A percentile compares a stretch with the other conserved stretches of the same genome.
Conservation (phyloP, 1,139 yeast species). For the Trichomonascaceae sp. region DNA sequence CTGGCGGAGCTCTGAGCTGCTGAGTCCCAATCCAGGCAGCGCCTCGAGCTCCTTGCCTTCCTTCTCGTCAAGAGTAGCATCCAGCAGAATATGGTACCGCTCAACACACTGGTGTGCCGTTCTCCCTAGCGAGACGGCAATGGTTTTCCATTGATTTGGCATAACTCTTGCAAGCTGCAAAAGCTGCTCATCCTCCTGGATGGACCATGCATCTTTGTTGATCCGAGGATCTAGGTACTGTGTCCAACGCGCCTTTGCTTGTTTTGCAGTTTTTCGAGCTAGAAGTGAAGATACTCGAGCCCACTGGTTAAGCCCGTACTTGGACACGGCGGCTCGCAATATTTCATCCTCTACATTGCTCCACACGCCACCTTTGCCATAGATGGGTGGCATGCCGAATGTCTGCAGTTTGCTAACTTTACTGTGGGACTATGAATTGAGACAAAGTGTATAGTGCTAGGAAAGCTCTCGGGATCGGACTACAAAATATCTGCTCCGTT, state of each 20-base stretch:
- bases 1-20: conserved; percentile 16
- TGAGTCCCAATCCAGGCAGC: conserved; percentile 29
- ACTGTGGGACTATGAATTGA: no score
- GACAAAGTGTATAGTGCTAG: no score
- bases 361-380: conserved; percentile 86
- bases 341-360: conserved; percentile 85
- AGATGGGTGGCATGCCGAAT: conserved; percentile 42
- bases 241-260: conserved; percentile 86
- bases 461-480: no score
- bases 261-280: conserved; percentile 78
- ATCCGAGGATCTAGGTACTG: conserved; percentile 77
- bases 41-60: conserved; percentile 30
- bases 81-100: conserved; percentile 66
- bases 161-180: conserved; percentile 52
- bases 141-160: conserved; percentile 93
- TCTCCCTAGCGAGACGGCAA: conserved; percentile 66
- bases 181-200: conserved; percentile 64
- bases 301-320: conserved; percentile 94
- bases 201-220: conserved; percentile 52
- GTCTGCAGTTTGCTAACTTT: no score
- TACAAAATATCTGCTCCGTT: no score
- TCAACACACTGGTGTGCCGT: conserved; percentile 87
- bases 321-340: conserved; percentile 78
- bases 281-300: conserved; percentile 78
- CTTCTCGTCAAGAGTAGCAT: conserved; percentile 34